These are phyloP conservation scores for Dipodascus albidus DNA, from an alignment of 805 yeast genomes.

Conservation along the genomic window DNA sequence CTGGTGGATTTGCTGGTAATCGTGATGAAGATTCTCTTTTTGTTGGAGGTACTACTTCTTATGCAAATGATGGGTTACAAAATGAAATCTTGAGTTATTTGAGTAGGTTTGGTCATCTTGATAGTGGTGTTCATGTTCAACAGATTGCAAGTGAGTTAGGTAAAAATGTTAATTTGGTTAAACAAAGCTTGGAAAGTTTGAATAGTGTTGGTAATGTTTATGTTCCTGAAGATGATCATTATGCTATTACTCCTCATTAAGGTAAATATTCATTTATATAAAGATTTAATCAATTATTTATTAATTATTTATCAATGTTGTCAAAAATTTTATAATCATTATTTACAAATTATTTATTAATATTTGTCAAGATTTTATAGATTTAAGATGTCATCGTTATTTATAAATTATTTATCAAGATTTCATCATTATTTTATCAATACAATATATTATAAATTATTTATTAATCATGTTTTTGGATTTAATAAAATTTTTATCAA, in stretches of 20 bases:
- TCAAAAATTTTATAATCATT: too few relatives aligned
- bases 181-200: not conserved
- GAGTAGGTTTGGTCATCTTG: not conserved
- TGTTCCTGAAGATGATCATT: constrained; percentile 1
- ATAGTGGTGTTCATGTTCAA: not conserved
- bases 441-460: too few relatives aligned
- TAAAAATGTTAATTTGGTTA: not conserved
- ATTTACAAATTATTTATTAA: too few relatives aligned
- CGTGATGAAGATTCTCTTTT: not conserved
- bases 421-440: too few relatives aligned
- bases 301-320: too few relatives aligned
- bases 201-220: not conserved
- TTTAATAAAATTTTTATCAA: too few relatives aligned
- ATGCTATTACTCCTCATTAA: not conserved
- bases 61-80: not conserved
- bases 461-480: too few relatives aligned
- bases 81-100: not conserved
- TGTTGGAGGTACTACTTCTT: not conserved
- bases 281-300: too few relatives aligned
- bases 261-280: too few relatives aligned
- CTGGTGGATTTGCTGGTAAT: not conserved
- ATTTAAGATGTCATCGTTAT: too few relatives aligned
- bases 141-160: not conserved
- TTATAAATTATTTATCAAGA: too few relatives aligned
- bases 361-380: too few relatives aligned